Percentiles rank a stretch among this genome's conserved stretches.
Conservation (phyloP, 768 basidiomycete genomes). For the Aureoboletus auriporus region DNA sequence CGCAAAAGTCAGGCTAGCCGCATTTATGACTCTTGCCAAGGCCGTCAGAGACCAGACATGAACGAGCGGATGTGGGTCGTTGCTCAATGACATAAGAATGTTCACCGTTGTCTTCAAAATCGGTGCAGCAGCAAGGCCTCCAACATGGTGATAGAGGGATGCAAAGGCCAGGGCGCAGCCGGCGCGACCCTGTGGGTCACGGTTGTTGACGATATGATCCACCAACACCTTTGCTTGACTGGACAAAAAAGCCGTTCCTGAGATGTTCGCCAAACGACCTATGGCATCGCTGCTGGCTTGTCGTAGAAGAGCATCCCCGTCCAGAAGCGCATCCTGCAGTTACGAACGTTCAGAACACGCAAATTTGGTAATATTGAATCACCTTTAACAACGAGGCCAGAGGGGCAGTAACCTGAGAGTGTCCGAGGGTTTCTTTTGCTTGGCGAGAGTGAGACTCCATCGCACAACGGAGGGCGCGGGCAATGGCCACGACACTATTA, state of each 20-base stretch:
- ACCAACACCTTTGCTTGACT: slow-evolving; percentile 87
- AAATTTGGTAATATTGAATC: slow-evolving; percentile 12
- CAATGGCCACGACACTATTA: slow-evolving; percentile 74
- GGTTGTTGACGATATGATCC: slow-evolving; percentile 90
- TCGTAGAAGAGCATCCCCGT: slow-evolving; percentile 74
- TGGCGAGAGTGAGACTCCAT: slow-evolving; percentile 51
- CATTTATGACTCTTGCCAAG: slow-evolving; percentile 80
- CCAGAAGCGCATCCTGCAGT: slow-evolving; percentile 68
- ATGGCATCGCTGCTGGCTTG: slow-evolving; percentile 83
- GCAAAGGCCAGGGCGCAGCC: slow-evolving; percentile 93
- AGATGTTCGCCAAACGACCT: slow-evolving; percentile 80
- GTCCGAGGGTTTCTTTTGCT: slow-evolving; percentile 64
- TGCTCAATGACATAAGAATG: slow-evolving; percentile 89
- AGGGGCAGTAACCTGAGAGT: slow-evolving; percentile 52
- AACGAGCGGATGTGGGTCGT: slow-evolving; percentile 94
- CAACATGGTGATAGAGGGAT: slow-evolving; percentile 87
- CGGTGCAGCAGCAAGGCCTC: slow-evolving; percentile 91
- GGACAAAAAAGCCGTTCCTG: slow-evolving; percentile 80
- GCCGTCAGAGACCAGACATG: slow-evolving; percentile 92
- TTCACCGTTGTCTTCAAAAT: slow-evolving; percentile 94
- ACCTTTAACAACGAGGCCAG: slow-evolving; percentile 80
- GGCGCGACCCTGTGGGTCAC: slow-evolving; percentile 87
- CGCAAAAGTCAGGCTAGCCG: slow-evolving; percentile 87
- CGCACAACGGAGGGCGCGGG: slow-evolving; percentile 61
- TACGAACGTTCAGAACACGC: slow-evolving; percentile 7